phyloP scores from a whole-genome alignment of 768 basidiomycete species.

The Hypsizygus marmoreus region DNA sequence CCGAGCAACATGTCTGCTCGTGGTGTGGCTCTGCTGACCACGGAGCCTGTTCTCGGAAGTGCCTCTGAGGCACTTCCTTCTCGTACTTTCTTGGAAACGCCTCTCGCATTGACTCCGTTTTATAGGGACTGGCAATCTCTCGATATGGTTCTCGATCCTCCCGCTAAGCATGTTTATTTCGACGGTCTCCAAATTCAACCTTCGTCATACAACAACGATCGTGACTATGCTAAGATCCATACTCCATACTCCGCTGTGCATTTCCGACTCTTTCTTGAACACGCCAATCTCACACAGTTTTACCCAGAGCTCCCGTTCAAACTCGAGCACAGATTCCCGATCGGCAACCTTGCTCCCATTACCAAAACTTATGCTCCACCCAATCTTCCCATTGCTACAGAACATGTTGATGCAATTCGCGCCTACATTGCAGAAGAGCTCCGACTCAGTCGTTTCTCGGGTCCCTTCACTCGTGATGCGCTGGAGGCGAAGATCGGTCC shows the following conservation, averaged over 20 bases:
- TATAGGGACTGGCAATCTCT: slow-evolving; percentile 8
- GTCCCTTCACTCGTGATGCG: slow-evolving; percentile 3
- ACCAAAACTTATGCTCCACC: not conserved
- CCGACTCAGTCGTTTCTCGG: slow-evolving; percentile 8
- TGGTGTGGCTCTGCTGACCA: slow-evolving; percentile 25
- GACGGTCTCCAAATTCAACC: slow-evolving; percentile 6
- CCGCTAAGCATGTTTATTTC: slow-evolving; percentile 1
- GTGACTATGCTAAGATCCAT: slow-evolving; percentile 3
- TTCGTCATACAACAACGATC: slow-evolving; percentile 7
- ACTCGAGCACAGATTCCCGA: slow-evolving; percentile 4
- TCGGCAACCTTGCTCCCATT: slow-evolving; percentile 4
- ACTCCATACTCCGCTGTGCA: slow-evolving; percentile 3
- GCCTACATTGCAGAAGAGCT: slow-evolving; percentile 3
- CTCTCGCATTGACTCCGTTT: slow-evolving; percentile 4
- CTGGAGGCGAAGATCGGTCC: slow-evolving; percentile 4
- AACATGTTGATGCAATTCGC: slow-evolving; percentile 1
- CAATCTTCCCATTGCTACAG: no score
- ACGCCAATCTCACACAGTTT: not conserved
- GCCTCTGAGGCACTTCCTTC: not conserved
- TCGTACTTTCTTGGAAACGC: slow-evolving; percentile 8
- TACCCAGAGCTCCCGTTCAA: slow-evolving; percentile 3
- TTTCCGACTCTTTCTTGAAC: slow-evolving; percentile 6
- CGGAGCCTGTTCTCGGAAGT: slow-evolving; percentile 18
- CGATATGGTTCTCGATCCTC: not conserved
- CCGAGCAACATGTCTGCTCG: slow-evolving; percentile 21